Conservation (phyloP, 2,329 filamentous ascomycete genomes). For the Purpureocillium takamizusanense region DNA sequence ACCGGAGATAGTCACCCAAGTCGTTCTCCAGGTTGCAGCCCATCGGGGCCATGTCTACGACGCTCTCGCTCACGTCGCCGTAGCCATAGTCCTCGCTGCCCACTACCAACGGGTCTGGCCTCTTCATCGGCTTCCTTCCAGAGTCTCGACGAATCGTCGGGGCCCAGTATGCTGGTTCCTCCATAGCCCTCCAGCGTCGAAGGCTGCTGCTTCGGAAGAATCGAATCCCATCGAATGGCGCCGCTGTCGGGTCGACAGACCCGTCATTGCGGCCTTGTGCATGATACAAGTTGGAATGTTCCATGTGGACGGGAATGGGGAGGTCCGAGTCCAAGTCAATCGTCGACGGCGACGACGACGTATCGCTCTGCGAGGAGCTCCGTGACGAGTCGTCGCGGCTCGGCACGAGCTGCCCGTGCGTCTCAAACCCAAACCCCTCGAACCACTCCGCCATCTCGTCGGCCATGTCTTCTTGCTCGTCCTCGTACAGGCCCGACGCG, state of each 20-base stretch:
- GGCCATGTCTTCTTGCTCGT: slow-evolving; percentile 28
- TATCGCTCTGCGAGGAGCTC: slow-evolving; percentile 13
- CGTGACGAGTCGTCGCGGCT: slow-evolving; percentile 8
- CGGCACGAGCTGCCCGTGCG: slow-evolving; percentile 28
- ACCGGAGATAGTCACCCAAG: slow-evolving; percentile 47
- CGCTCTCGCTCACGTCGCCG: slow-evolving; percentile 6
- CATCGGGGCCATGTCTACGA: slow-evolving; percentile 41
- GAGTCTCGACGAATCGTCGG: neutral
- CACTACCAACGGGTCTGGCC: slow-evolving; percentile 36
- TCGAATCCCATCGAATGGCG: slow-evolving; percentile 18
- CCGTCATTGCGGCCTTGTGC: slow-evolving; percentile 12
- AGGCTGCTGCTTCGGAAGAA: slow-evolving; percentile 16
- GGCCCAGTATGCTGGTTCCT: slow-evolving; percentile 15
- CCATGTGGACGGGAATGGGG: slow-evolving; percentile 26
- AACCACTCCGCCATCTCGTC: slow-evolving; percentile 43
- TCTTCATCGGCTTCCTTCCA: slow-evolving; percentile 12
- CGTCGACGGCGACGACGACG: slow-evolving; percentile 18
- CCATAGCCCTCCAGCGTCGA: neutral
- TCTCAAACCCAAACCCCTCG: slow-evolving; percentile 37
- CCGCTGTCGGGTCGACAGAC: neutral
- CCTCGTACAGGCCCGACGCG: slow-evolving; percentile 33
- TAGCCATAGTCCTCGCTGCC: slow-evolving; percentile 20
- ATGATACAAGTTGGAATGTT: slow-evolving; percentile 16
- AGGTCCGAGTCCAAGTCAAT: slow-evolving; percentile 24
- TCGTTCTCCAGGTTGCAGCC: slow-evolving; percentile 52